phyloP scores from a whole-genome alignment of 768 basidiomycete species.

The Botryobasidium botryosum region DNA sequence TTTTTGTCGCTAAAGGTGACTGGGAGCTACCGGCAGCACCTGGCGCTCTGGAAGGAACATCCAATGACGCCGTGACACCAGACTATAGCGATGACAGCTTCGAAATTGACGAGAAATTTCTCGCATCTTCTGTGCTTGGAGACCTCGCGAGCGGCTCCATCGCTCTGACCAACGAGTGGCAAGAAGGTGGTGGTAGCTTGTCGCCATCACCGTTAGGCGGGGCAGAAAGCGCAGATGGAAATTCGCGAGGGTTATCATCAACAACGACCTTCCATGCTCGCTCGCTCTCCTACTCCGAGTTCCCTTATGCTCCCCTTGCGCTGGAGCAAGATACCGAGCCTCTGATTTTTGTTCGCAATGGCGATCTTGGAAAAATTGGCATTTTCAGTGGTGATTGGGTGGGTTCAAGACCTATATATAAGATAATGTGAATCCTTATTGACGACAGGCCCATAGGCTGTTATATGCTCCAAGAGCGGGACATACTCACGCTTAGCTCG shows the following conservation, averaged over 20 bases:
- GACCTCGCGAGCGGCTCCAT: no score
- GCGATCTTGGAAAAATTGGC: conserved; percentile 49
- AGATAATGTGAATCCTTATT: conserved; percentile 9
- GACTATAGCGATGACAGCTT: conserved; percentile 24
- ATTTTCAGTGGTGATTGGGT: conserved; percentile 69
- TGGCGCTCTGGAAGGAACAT: conserved; percentile 8
- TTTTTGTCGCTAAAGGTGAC: conserved; percentile 29
- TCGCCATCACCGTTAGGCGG: no score
- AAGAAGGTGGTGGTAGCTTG: not conserved
- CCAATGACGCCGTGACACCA: conserved; percentile 7
- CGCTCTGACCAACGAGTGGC: not conserved
- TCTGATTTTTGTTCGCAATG: conserved; percentile 43
- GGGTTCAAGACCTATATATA: conserved; percentile 12
- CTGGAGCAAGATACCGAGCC: conserved; percentile 26
- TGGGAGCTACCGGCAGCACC: no score
- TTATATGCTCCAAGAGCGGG: conserved; percentile 26
- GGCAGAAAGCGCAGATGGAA: no score
- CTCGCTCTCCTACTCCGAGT: no score
- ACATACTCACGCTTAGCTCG: conserved; percentile 36
- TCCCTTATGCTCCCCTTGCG: conserved; percentile 19
- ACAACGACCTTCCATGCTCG: no score
- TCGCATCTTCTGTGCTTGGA: conserved; percentile 37
- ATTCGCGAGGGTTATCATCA: no score
- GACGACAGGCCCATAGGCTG: conserved; percentile 25
- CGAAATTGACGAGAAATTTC: conserved; percentile 60